Evolutionary conservation across 164 flowering plant species (phyloP), one percentile per base, ranked within the genome.

Genomic region (Echeveria elegans): DNA sequence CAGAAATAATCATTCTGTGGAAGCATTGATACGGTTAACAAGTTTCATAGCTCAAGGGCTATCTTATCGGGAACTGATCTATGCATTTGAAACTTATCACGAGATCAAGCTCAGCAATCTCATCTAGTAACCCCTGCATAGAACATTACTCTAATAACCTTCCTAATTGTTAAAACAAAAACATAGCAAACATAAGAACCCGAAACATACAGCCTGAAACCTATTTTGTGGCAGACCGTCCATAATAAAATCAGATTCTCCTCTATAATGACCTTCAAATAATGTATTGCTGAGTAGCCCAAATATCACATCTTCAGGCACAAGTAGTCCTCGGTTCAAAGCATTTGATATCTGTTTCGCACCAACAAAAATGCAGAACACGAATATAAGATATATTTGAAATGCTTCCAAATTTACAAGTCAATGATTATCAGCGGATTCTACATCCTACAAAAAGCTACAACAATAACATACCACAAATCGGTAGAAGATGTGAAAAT

Each of bases 171-270:
- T n/a, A n/a, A n/a, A n/a, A n/a, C n/a, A n/a, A n/a, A 19, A 21
- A 6, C n/a, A n/a, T 50, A 50, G 19, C 26, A 65, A 15, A 66
- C 40, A 66, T 29, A 52, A 48, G 24, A 65, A 4, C 31, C 30
- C 14, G 37, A 11, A 12, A 82, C 97, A 80, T 74, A 90, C 97
- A 74, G 99, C 99, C 82, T 90, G 95, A 24, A 75, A 66, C 56
- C 97, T 81, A n/a, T n/a, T n/a, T n/a, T n/a, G n/a, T 64, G 95
- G 97, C 68, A 90, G 81, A 10, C 99, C 99, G 76, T 91, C 97
- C 62, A 94, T 75, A 72, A 94, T 92, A 74, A 94, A 94, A 28
- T 97, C 99, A 31, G 80, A 81, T 80, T 94, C 96, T 32, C 99
- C 97, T 70, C 76, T 82, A 69, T 63, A 65, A 66, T 79, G 86